Evolutionary conservation across 345 rosid genomes (phyloP).

Genomic region (Cardamine chenopodiifolia): DNA sequence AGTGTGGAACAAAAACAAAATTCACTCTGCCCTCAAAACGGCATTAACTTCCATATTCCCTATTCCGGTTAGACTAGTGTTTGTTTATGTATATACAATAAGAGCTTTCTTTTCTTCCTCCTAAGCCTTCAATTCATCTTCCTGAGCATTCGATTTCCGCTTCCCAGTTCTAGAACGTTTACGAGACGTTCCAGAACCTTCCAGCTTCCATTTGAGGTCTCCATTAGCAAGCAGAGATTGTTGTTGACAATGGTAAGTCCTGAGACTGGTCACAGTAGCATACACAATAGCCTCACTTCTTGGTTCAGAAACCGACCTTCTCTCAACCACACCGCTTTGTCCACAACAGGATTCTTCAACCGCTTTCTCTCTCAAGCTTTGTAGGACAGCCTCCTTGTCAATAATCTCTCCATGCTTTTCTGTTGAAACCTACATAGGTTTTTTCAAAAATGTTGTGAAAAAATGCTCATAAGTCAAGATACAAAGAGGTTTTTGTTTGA

Average conservation of each 20-base stretch:
- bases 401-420: slow-evolving; percentile 40
- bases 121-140: slow-evolving; percentile 44
- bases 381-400: slow-evolving; percentile 52
- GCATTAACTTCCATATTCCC: slow-evolving; percentile 6
- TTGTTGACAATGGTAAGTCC: slow-evolving; percentile 48
- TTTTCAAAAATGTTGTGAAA: background rate
- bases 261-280: slow-evolving; percentile 73
- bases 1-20: slow-evolving; percentile 65
- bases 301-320: slow-evolving; percentile 46
- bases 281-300: slow-evolving; percentile 56
- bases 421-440: slow-evolving; percentile 51
- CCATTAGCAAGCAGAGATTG: slow-evolving; percentile 50
- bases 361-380: slow-evolving; percentile 61
- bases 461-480: background rate
- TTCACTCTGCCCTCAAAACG: slow-evolving; percentile 56
- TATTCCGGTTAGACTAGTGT: slow-evolving; percentile 23
- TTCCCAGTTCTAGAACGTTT: slow-evolving; percentile 62
- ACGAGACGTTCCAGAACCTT: slow-evolving; percentile 46
- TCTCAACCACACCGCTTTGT: slow-evolving; percentile 54
- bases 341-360: slow-evolving; percentile 56
- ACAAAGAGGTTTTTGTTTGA: background rate
- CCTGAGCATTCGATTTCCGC: slow-evolving; percentile 50
- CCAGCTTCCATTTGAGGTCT: slow-evolving; percentile 53
- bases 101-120: slow-evolving; percentile 14
- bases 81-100: slow-evolving; percentile 2